Evolutionary conservation across 371 early-diverging fungal species (phyloP).

Genomic region (Saksenaea vasiformis): DNA sequence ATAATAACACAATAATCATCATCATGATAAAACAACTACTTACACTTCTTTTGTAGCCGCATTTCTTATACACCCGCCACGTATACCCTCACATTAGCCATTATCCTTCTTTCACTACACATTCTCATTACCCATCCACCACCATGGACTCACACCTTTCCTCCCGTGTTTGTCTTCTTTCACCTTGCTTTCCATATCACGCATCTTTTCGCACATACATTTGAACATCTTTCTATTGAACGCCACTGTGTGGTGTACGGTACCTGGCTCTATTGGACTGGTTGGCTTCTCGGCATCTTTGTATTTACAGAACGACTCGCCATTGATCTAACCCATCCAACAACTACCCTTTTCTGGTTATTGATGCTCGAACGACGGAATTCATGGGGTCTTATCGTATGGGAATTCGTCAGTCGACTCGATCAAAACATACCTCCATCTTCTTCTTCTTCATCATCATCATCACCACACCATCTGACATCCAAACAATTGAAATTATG

Average conservation of each 20-base stretch:
- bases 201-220: constrained; percentile 49
- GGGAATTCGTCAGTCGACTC: constrained; percentile 60
- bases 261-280: constrained; percentile 65
- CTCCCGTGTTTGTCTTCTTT: constrained; percentile 54
- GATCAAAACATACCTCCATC: constrained; percentile 26
- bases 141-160: constrained; percentile 53
- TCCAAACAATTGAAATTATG: constrained; percentile 13
- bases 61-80: constrained; percentile 40
- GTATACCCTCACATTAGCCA: constrained; percentile 41
- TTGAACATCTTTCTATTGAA: constrained; percentile 49
- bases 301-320: constrained; percentile 45
- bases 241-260: constrained; percentile 64
- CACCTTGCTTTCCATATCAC: constrained; percentile 56
- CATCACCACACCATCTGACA: not conserved
- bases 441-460: too few species aligned
- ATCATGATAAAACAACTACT: not conserved
- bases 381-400: constrained; percentile 67
- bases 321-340: constrained; percentile 32
- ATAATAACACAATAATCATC: too few species aligned
- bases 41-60: constrained; percentile 25
- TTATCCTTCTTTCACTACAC: constrained; percentile 44
- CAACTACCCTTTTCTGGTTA: constrained; percentile 46
- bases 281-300: constrained; percentile 57
- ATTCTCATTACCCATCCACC: constrained; percentile 39
- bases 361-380: constrained; percentile 61